Percentiles rank a stretch among this genome's conserved stretches.
Conservation (phyloP, 2,329 filamentous ascomycete genomes). For the Plenodomus tracheiphilus region DNA sequence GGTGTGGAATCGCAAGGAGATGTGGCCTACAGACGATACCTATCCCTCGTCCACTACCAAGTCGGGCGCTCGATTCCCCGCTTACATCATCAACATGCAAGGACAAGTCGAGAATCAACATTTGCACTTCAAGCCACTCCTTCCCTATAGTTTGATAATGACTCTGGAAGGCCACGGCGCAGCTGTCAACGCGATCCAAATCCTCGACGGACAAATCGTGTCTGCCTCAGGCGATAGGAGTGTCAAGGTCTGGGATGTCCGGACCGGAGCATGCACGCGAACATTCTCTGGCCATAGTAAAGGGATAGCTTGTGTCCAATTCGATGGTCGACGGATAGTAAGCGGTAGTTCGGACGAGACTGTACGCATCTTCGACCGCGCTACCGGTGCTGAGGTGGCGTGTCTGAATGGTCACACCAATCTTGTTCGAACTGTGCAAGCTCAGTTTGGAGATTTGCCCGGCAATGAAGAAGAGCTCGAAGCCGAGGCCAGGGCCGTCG, state of each 20-base stretch:
- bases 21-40: slow-evolving; percentile 45
- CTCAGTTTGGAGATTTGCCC: slow-evolving; percentile 86
- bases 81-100: slow-evolving; percentile 58
- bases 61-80: slow-evolving; percentile 52
- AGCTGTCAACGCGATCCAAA: slow-evolving; percentile 94
- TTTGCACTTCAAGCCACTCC: slow-evolving; percentile 58
- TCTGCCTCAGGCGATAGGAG: slow-evolving; percentile 92
- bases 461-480: slow-evolving; percentile 77
- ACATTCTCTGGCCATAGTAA: slow-evolving; percentile 88
- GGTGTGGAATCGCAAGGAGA: slow-evolving; percentile 77
- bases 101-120: slow-evolving; percentile 40
- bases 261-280: slow-evolving; percentile 72
- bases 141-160: slow-evolving; percentile 76
- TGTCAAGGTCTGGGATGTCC: slow-evolving; percentile 94
- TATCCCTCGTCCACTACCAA: slow-evolving; percentile 48
- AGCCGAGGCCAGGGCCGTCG: slow-evolving; percentile 71
- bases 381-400: slow-evolving; percentile 84
- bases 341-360: slow-evolving; percentile 96
- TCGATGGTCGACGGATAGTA: slow-evolving; percentile 89
- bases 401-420: slow-evolving; percentile 80
- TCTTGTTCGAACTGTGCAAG: slow-evolving; percentile 91
- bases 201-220: slow-evolving; percentile 82
- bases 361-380: slow-evolving; percentile 90
- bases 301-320: slow-evolving; percentile 96
- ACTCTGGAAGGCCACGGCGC: slow-evolving; percentile 82